These are phyloP conservation scores for Mesembryanthemum crystallinum DNA, from an alignment of 148 eudicot genomes.

Conservation along the genomic window DNA sequence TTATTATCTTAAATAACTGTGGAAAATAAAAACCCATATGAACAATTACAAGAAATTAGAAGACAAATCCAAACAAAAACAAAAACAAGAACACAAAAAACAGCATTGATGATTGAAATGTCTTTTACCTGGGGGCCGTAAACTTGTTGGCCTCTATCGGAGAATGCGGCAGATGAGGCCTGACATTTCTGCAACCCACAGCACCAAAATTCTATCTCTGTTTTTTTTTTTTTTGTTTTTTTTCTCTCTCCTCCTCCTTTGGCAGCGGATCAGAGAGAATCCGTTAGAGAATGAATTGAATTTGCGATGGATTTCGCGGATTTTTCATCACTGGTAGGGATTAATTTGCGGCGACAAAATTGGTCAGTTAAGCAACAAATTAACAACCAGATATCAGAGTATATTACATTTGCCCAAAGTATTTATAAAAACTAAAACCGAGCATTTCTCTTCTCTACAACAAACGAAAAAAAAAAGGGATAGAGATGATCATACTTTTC, in stretches of 20 bases:
- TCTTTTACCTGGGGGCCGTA: constrained; percentile 17
- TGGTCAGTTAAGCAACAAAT: neutral
- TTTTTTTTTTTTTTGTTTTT: neutral
- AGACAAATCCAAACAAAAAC: neutral
- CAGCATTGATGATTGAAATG: neutral
- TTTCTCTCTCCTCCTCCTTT: constrained; percentile 9
- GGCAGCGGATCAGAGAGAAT: neutral
- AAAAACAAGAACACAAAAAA: neutral
- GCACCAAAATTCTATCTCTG: neutral
- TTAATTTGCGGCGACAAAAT: constrained; percentile 15
- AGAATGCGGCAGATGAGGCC: constrained; percentile 15
- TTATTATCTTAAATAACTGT: neutral
- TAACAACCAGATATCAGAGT: neutral
- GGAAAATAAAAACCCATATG: neutral
- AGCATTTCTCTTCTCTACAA: too few relatives aligned
- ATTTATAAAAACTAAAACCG: too few relatives aligned
- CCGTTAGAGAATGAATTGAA: neutral
- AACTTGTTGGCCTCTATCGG: constrained; percentile 8
- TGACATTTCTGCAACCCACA: constrained; percentile 14
- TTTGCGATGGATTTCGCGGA: neutral
- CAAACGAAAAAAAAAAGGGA: neutral
- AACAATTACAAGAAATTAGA: neutral
- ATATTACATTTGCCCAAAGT: neutral
- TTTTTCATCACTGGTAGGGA: constrained; percentile 8
- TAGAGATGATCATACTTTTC: neutral